Base-by-base conservation (phyloP, 169 alveolate genomes). In the Babesia sp. region DNA sequence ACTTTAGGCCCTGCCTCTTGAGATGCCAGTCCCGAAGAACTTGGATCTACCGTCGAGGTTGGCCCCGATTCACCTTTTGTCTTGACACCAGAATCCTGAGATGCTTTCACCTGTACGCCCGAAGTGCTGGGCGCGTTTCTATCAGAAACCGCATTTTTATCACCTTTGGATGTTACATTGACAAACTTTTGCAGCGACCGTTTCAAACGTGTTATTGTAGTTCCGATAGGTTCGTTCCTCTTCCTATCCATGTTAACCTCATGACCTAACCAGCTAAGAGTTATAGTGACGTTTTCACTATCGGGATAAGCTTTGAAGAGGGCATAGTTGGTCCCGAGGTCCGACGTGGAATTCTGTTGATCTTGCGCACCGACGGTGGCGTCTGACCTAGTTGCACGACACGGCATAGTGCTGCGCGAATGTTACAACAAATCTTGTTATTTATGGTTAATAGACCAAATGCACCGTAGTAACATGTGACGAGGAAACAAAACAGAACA, bases 171-270 rank as follows among this genome's bases (percentile, higher is more conserved):
- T 3, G 5, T 33, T 1, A 14, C 31, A 34, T 2, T n/a, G n/a
- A 24, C 24, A 50, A 8, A n/a, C 42, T 78, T 78, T 11, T 31
- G 57, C n/a, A 78, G 57, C 0, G 80, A 66, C 2, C 83, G 41
- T 53, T 80, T 69, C 75, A 80, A 39, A 20, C 88, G 37, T 39
- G 77, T 50, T 2, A 80, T 22, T 20, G 84, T 61, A 12, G 54
- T 50, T 0, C 41, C 50, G 0, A 80, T 31, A 16, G 72, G 24
- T 39, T 80, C 88, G 24, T 33, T 36, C 28, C 71, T 80, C 31
- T 50, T 28, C 61, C 88, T 1, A 22, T 70, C 78, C 77, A 80
- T 24, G 29, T 71, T 80, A 26, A 80, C 46, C 29, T 55, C 76
- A 1, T 31, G 46, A 28, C 76, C 71, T 12, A 28, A 22, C 84